Evolutionary conservation across 169 alveolate species (phyloP).

Genomic region (Eimeria acervulina): DNA sequence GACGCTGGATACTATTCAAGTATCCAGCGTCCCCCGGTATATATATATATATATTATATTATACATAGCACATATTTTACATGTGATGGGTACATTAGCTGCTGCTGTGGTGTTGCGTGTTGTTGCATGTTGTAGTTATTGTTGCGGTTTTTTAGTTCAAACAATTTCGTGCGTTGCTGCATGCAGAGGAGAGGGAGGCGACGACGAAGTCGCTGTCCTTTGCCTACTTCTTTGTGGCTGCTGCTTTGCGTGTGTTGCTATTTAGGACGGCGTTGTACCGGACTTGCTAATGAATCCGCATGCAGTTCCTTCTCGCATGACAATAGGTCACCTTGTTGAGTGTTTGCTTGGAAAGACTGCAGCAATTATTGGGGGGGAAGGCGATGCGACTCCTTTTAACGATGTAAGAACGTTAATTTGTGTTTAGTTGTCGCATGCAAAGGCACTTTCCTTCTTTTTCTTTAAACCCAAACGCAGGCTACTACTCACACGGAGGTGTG

Average conservation of each 20-base stretch:
- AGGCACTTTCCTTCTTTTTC: too few species aligned
- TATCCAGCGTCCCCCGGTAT: too few species aligned
- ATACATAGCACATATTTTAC: too few species aligned
- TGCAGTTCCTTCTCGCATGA: slow-evolving; percentile 99
- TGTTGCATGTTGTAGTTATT: too few species aligned
- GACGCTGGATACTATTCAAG: too few species aligned
- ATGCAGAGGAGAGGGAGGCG: not conserved
- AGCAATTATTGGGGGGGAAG: slow-evolving; percentile 98
- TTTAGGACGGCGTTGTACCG: slow-evolving; percentile 97
- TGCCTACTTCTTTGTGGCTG: not conserved
- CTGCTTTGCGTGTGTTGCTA: not conserved
- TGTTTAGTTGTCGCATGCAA: not conserved
- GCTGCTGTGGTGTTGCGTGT: too few species aligned
- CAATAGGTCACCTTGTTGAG: slow-evolving; percentile 99
- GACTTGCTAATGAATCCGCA: slow-evolving; percentile 99
- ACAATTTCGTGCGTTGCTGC: not conserved
- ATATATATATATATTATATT: too few species aligned
- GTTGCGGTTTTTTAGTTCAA: too few species aligned
- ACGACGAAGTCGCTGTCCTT: not conserved
- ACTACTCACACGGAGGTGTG: too few species aligned
- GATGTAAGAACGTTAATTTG: slow-evolving; percentile 80
- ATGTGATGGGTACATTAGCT: too few species aligned
- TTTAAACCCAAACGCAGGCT: too few species aligned
- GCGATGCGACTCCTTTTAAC: slow-evolving; percentile 99
- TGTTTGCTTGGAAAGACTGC: slow-evolving; percentile 98